Evolutionary conservation across 1,139 yeast genomes (phyloP).

Genomic region (Hyphopichia pseudoburtonii): DNA sequence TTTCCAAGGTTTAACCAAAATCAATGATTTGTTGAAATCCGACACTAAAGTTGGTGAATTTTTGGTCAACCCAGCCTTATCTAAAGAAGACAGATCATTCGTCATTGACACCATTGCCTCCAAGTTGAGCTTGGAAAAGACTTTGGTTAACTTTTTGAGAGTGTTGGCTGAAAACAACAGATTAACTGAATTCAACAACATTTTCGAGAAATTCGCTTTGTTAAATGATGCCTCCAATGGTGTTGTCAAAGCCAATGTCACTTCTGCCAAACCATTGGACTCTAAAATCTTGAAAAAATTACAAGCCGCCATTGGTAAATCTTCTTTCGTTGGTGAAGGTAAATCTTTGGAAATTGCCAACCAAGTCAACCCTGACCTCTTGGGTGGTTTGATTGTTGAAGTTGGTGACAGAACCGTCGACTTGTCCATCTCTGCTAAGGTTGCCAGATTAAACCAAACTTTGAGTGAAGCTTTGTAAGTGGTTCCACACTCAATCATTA

Average conservation of each 20-base stretch:
- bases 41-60: conserved; percentile 65
- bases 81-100: conserved; percentile 68
- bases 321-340: conserved; percentile 80
- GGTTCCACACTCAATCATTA: neutral
- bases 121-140: conserved; percentile 63
- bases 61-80: conserved; percentile 82
- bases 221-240: conserved; percentile 91
- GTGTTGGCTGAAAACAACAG: conserved; percentile 97
- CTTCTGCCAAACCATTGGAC: conserved; percentile 86
- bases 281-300: conserved; percentile 76
- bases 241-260: conserved; percentile 88
- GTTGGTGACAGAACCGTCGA: conserved; percentile 98
- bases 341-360: conserved; percentile 84
- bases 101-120: conserved; percentile 64
- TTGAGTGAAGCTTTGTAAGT: conserved; percentile 76
- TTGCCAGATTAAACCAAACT: conserved; percentile 85
- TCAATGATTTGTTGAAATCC: conserved; percentile 54
- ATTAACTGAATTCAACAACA: conserved; percentile 63
- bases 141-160: conserved; percentile 75
- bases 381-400: conserved; percentile 95
- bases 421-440: conserved; percentile 80
- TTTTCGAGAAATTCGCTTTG: conserved; percentile 70
- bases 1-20: conserved; percentile 60
- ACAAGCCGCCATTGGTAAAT: conserved; percentile 74
- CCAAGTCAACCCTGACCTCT: conserved; percentile 82